Evolutionary conservation across 2,329 filamentous ascomycete genomes (phyloP).

Genomic region (Rhynchosporium agropyri): DNA sequence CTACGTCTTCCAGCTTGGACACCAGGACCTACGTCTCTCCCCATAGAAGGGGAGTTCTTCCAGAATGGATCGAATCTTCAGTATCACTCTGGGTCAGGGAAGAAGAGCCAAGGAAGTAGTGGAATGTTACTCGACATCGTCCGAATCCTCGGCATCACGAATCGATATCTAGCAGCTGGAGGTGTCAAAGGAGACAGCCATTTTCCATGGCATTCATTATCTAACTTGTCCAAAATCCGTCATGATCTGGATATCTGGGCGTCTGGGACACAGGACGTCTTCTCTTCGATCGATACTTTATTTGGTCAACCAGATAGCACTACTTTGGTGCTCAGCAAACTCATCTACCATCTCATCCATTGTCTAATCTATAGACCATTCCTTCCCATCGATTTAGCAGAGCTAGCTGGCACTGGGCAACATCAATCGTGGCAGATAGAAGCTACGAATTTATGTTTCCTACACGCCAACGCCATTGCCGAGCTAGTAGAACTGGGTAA

Average conservation of each 20-base stretch:
- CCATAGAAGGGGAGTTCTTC: constrained; percentile 79
- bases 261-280: constrained; percentile 76
- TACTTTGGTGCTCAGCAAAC: constrained; percentile 77
- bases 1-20: constrained; percentile 77
- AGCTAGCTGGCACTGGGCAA: constrained; percentile 77
- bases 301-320: constrained; percentile 81
- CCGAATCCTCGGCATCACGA: constrained; percentile 80
- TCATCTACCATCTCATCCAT: constrained; percentile 85
- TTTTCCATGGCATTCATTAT: constrained; percentile 87
- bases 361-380: constrained; percentile 87
- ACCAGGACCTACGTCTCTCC: constrained; percentile 60
- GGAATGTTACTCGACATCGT: constrained; percentile 85
- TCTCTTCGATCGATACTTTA: constrained; percentile 72
- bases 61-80: constrained; percentile 77
- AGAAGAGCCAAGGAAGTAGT: constrained; percentile 72
- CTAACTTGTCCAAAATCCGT: constrained; percentile 82
- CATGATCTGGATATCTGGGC: constrained; percentile 87
- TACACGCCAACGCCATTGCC: constrained; percentile 85
- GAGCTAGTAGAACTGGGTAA: constrained; percentile 76
- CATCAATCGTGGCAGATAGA: constrained; percentile 94
- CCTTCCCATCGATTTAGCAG: constrained; percentile 79
- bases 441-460: constrained; percentile 82
- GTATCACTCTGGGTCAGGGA: constrained; percentile 68
- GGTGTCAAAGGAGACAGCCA: constrained; percentile 88
- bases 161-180: constrained; percentile 80